phyloP scores from a whole-genome alignment of 495 filamentous ascomycete species.

The Penicillium silybi region DNA sequence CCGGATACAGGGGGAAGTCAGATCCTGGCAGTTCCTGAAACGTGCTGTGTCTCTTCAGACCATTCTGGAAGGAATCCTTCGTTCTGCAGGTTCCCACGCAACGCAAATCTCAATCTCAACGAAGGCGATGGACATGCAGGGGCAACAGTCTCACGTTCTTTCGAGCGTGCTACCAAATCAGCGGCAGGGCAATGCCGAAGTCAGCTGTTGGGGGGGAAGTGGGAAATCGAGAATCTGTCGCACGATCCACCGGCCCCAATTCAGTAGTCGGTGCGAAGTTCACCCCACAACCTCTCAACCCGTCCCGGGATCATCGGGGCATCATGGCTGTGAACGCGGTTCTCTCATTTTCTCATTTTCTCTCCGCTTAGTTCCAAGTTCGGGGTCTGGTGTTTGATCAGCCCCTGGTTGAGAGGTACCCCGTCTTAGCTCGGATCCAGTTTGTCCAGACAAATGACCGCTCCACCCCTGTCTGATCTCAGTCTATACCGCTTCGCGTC shows the following conservation, averaged over 20 bases:
- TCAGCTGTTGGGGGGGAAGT: neutral
- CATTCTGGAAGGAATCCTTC: constrained; percentile 15
- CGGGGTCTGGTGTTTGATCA: neutral
- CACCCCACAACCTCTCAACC: neutral
- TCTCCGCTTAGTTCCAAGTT: neutral
- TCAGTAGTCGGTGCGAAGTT: neutral
- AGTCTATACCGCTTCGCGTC: neutral
- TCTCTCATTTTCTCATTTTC: too few relatives aligned
- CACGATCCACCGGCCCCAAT: neutral
- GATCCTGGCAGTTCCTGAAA: constrained; percentile 3
- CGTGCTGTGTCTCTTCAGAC: neutral
- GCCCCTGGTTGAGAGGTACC: neutral
- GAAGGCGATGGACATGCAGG: neutral
- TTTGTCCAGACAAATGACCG: too few relatives aligned
- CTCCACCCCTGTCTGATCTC: neutral
- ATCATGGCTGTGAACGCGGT: neutral
- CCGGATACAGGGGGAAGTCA: neutral
- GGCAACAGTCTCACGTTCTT: neutral
- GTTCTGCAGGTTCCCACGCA: constrained; percentile 1
- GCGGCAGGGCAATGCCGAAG: neutral
- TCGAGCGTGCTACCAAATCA: neutral
- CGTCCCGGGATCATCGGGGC: neutral
- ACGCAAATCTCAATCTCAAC: neutral
- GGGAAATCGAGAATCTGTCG: neutral
- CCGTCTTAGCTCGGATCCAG: neutral